Conservation (phyloP, 2,329 filamentous ascomycete species). For the Botrytis medusae region DNA sequence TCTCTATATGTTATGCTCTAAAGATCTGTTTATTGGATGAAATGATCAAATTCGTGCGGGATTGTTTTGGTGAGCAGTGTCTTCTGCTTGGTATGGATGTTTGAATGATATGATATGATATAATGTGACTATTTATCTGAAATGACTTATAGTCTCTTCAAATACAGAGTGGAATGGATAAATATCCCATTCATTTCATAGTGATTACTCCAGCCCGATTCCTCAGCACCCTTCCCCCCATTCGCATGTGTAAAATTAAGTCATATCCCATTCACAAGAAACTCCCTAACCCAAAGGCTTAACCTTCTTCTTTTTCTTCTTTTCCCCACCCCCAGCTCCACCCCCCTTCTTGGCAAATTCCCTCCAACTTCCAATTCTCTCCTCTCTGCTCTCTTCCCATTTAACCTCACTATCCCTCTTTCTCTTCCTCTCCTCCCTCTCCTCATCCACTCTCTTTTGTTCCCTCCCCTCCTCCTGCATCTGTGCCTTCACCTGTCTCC, state of each 20-base stretch:
- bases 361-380: constrained; percentile 91
- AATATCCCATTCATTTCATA: neutral
- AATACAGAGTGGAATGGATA: neutral
- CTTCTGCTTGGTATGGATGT: neutral
- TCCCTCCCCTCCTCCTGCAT: constrained; percentile 95
- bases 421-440: constrained; percentile 75
- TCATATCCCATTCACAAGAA: neutral
- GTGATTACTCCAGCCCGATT: neutral
- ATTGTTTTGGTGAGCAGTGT: fast-evolving
- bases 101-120: neutral
- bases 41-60: fast-evolving
- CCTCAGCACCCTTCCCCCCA: fast-evolving
- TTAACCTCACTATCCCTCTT: constrained; percentile 91
- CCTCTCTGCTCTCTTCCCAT: constrained; percentile 90
- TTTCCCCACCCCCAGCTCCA: constrained; percentile 51
- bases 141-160: neutral
- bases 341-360: constrained; percentile 73
- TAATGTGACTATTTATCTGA: neutral
- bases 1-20: neutral
- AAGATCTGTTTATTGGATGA: neutral
- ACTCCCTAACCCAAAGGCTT: constrained; percentile 38
- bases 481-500: constrained; percentile 85
- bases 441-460: constrained; percentile 81
- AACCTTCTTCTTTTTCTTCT: constrained; percentile 68
- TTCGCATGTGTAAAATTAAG: neutral